A percentile compares a stretch with the other conserved stretches of the same genome.
phyloP scores from a whole-genome alignment of 345 rosid species.

The Noccaea bulbosa region DNA sequence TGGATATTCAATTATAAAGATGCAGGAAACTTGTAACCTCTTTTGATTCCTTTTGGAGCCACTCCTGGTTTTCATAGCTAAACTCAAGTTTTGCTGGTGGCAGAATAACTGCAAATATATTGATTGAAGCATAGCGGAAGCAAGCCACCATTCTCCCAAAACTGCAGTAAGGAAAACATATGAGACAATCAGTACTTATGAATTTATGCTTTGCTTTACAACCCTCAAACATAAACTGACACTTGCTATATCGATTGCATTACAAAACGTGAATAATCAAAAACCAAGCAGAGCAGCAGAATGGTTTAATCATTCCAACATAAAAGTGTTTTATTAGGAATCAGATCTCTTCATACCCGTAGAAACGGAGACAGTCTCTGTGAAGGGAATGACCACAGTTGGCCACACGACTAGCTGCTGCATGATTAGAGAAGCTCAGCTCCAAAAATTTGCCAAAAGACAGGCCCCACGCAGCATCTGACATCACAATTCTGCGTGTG shows the following conservation, averaged over 20 bases:
- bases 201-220: conserved; percentile 8
- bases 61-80: conserved; percentile 72
- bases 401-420: conserved; percentile 99
- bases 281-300: conserved; percentile 4
- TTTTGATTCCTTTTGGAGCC: conserved; percentile 79
- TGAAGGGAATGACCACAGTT: conserved; percentile 98
- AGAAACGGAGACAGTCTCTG: conserved; percentile 97
- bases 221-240: conserved; percentile 29
- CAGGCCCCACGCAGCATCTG: conserved; percentile 98
- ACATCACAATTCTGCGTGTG: conserved; percentile 92
- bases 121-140: conserved; percentile 91
- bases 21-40: conserved; percentile 55
- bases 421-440: conserved; percentile 98
- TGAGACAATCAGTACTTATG: conserved; percentile 37
- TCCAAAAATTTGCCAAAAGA: conserved; percentile 97
- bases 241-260: conserved; percentile 20
- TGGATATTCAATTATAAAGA: not conserved
- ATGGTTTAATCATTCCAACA: conserved; percentile 1
- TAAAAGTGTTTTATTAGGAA: conserved; percentile 3
- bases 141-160: conserved; percentile 97
- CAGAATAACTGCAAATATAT: conserved; percentile 78
- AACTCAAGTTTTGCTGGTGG: conserved; percentile 86
- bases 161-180: conserved; percentile 51
- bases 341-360: conserved; percentile 64
- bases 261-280: conserved; percentile 2